Evolutionary conservation across 495 filamentous ascomycete genomes (phyloP), one percentile per base, ranked within the genome.

Genomic region (Apiosordaria backusii): DNA sequence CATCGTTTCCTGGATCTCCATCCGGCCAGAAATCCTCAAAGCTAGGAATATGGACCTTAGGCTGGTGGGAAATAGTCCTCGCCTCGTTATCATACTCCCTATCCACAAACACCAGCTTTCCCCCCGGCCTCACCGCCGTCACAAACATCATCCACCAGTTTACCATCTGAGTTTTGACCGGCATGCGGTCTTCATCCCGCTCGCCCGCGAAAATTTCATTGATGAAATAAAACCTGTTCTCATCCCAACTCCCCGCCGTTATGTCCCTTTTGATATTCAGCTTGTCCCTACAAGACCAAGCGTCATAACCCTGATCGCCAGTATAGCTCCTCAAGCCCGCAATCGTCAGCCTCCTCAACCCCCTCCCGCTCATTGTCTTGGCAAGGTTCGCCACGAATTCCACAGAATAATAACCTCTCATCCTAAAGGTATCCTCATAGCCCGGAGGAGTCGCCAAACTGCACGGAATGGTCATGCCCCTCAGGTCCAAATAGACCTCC

Each of bases 21-120:
- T n/a, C n/a, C n/a, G n/a, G n/a, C n/a, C n/a, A n/a, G n/a, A n/a
- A n/a, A n/a, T n/a, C n/a, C n/a, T n/a, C n/a, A n/a, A n/a, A n/a
- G n/a, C n/a, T n/a, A n/a, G n/a, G n/a, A n/a, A n/a, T n/a, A n/a
- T n/a, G n/a, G n/a, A n/a, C n/a, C n/a, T n/a, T n/a, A n/a, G n/a
- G n/a, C n/a, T n/a, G n/a, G n/a, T n/a, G n/a, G n/a, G n/a, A n/a
- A n/a, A n/a, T n/a, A n/a, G n/a, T n/a, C 35, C 1, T 55, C 29
- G 24, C 1, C 29, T 9, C 19, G 3, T 62, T 9, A n/a, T 27
- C 60, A 5, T 45, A 10, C 24, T 19, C 4, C 62, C 53, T 66
- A 26, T 71, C 69, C 2, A 71, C 62, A 15, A 69, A 62, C 5
- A 71, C 55, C 50, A 73, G 60, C 61, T 61, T 57, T 2, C 71